These are phyloP conservation scores for Lentinula sp. DNA, from an alignment of 768 basidiomycete species.

Conservation along the genomic window DNA sequence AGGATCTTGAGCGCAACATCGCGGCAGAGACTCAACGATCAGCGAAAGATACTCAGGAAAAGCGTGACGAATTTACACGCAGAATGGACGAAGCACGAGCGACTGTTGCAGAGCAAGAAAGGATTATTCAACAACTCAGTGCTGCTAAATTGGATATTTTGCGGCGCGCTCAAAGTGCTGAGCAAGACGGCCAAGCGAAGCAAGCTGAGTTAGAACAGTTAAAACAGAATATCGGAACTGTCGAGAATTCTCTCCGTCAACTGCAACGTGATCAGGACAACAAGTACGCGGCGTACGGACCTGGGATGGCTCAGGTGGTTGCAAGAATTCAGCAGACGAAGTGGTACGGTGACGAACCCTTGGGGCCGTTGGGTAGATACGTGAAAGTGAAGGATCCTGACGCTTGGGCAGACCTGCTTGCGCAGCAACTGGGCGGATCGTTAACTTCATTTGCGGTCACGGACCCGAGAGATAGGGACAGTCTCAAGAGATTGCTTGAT, in stretches of 20 bases:
- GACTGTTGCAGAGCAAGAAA: slow-evolving; percentile 2
- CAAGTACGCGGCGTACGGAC: slow-evolving; percentile 56
- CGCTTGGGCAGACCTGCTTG: slow-evolving; percentile 62
- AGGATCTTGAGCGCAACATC: slow-evolving; percentile 36
- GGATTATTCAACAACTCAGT: slow-evolving; percentile 15
- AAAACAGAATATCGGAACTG: slow-evolving; percentile 37
- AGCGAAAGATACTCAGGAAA: slow-evolving; percentile 52
- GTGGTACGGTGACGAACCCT: slow-evolving; percentile 63
- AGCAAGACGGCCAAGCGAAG: slow-evolving; percentile 27
- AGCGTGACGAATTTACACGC: slow-evolving; percentile 50
- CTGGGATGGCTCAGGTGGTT: slow-evolving; percentile 52
- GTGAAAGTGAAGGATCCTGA: slow-evolving; percentile 67
- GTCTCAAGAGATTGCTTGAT: slow-evolving; percentile 52
- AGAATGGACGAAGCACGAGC: slow-evolving; percentile 43
- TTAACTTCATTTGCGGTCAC: slow-evolving; percentile 75
- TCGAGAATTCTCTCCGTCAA: slow-evolving; percentile 42
- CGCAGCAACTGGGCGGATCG: slow-evolving; percentile 47
- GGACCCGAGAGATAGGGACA: slow-evolving; percentile 52
- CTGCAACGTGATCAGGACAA: slow-evolving; percentile 51
- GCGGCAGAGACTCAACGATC: slow-evolving; percentile 45
- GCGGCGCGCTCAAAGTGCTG: slow-evolving; percentile 21
- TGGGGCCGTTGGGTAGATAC: slow-evolving; percentile 76
- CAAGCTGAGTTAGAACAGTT: slow-evolving; percentile 26
- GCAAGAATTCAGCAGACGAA: slow-evolving; percentile 39
- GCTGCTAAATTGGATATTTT: slow-evolving; percentile 27